Evolutionary conservation across 1,284 basidiomycete species (phyloP).

Genomic region (Mrakiaceae sp.): DNA sequence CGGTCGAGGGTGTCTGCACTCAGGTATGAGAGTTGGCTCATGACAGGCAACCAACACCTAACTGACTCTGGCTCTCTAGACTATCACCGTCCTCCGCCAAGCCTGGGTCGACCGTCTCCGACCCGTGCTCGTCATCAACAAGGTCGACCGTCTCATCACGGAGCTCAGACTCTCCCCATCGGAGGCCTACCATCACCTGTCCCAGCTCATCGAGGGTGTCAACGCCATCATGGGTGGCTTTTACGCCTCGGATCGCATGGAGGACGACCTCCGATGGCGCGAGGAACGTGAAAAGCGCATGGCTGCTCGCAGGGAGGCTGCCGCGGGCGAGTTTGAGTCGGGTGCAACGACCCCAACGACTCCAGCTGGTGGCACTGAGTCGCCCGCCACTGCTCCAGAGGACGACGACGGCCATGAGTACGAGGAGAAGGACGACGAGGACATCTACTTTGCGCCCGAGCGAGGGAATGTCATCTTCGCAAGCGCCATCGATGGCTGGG

Average conservation of each 20-base stretch:
- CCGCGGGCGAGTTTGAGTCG: constrained; percentile 54
- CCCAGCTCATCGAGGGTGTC: constrained; percentile 88
- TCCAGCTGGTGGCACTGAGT: constrained; percentile 31
- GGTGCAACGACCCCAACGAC: constrained; percentile 18
- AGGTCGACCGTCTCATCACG: constrained; percentile 87
- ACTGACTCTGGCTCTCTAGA: constrained; percentile 42
- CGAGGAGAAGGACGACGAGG: constrained; percentile 92
- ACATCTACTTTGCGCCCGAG: constrained; percentile 94
- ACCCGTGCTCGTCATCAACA: constrained; percentile 94
- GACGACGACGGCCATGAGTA: constrained; percentile 45
- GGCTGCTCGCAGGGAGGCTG: constrained; percentile 55
- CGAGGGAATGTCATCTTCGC: constrained; percentile 95
- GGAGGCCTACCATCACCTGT: constrained; percentile 90
- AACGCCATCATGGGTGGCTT: constrained; percentile 97
- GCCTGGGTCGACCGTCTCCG: constrained; percentile 83
- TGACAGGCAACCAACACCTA: not conserved
- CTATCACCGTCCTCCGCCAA: constrained; percentile 87
- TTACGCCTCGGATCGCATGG: constrained; percentile 93
- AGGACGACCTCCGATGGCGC: constrained; percentile 85
- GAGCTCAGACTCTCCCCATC: constrained; percentile 83
- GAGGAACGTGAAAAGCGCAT: constrained; percentile 79
- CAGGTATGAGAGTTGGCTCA: constrained; percentile 47
- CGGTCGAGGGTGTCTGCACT: constrained; percentile 96
- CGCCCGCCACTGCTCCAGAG: constrained; percentile 20
- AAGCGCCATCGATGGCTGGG: constrained; percentile 95